Evolutionary conservation across 352 stramenopile species (phyloP), one percentile per base, ranked within the genome.

Genomic region (Globisporangium paroecandrum): DNA sequence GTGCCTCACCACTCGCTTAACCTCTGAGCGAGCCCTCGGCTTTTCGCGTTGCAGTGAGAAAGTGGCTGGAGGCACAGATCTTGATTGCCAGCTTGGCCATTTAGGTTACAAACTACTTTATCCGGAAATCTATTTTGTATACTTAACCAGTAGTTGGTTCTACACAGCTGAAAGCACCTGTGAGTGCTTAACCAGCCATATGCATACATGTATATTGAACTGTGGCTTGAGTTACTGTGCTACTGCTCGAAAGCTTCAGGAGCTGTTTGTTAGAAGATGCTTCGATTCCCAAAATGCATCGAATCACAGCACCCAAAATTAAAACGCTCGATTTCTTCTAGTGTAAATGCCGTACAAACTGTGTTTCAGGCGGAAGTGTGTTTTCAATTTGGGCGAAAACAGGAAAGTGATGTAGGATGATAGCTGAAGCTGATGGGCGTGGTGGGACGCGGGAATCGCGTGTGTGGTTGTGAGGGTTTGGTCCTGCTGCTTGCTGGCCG

Each of bases 221-320:
- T 49, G 41, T n/a, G 41, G 3, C 4, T 49, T 49, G 41, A 49
- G 41, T 6, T 49, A 20, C n/a, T 10, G 6, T 9, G 41, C 5
- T 22, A 5, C 15, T 49, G 3, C 36, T 43, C 36, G 36, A 20
- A 46, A 18, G 38, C 15, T 49, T 49, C 15, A 22, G 15, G 7
- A 51, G 43, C 43, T 51, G 18, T 51, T 51, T 47, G 43, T 51
- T 51, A 51, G 43, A 51, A 51, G 43, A 51, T 51, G 43, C 18
- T n/a, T 49, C 41, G 41, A 49, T 22, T n/a, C 41, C 41, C 41
- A 49, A n/a, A 49, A 49, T 22, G 15, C 41, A 15, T 49, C 5
- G n/a, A 49, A 49, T 8, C 6, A 20, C 7, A 49, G 4, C 4
- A 8, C 13, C 41, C 41, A 49, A 49, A 49, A 20, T 49, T 49